Evolutionary conservation across 2,329 filamentous ascomycete genomes (phyloP), one percentile per base, ranked within the genome.

Genomic region (Fusarium globosum): DNA sequence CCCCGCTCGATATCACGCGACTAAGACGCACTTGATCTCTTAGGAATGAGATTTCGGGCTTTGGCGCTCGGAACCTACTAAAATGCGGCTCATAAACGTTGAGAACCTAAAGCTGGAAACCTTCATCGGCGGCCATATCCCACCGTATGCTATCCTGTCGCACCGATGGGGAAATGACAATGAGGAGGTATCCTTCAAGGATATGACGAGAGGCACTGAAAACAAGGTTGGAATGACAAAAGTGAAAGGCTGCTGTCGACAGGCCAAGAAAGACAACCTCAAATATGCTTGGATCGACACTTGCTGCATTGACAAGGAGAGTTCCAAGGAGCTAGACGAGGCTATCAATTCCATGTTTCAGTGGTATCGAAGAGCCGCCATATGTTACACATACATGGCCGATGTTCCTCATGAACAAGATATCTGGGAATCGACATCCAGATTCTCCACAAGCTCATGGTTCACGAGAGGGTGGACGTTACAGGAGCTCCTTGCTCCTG

Each of bases 281-380:
- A 18, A 66, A 14, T 65, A 65, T 21, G 33, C 38, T 5, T 66
- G 64, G 64, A 57, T 65, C 15, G 64, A 66, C 21, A 58, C 64
- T 11, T 66, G 64, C 7, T 66, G 64, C 6, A 66, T 65, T 4
- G 49, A 66, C 43, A 66, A 65, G 15, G 51, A 51, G 7, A 66
- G 64, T 13, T 65, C 60, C 2, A 66, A 51, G 13, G 64, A 66
- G n/a, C 38, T 66, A 1, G 60, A 65, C 0, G 64, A 66, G 18
- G 51, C 64, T 3, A 66, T 66, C 4, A 65, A 65, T 10, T 65
- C 64, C 4, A 66, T 66, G 49, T 66, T 65, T 3, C 49, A 58
- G 12, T 66, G 64, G 64, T 66, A 66, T 28, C 23, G 26, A 1
- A 21, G 10, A 18, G 60, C 64, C 0, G 21, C 26, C 2, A 33